A percentile compares a stretch with the other conserved stretches of the same genome.
Evolutionary conservation across 148 eudicot species (phyloP).

Genomic region (Fallopia convolvulus): DNA sequence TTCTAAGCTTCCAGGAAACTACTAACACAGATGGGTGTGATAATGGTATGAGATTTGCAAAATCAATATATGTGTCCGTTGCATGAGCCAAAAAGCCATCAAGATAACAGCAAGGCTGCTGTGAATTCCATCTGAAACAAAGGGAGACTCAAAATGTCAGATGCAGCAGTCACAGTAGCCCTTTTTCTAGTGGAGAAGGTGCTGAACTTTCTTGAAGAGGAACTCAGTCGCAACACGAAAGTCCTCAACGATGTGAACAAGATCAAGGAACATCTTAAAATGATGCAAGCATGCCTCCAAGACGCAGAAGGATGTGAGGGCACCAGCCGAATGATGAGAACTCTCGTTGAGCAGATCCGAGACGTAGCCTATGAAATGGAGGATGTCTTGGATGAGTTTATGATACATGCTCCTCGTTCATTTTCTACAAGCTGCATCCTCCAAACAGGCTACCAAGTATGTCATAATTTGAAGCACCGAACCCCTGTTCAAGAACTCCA

Average conservation of each 20-base stretch:
- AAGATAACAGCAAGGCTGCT: too few species aligned
- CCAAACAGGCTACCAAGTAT: neutral
- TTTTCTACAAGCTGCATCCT: neutral
- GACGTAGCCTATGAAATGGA: slow-evolving; percentile 18
- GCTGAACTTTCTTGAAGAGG: neutral
- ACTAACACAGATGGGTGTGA: too few species aligned
- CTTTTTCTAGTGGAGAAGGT: neutral
- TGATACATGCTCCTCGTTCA: neutral
- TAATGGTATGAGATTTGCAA: too few species aligned
- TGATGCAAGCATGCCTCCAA: neutral
- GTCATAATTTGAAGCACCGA: neutral
- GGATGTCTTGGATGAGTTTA: slow-evolving; percentile 20
- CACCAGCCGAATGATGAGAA: neutral
- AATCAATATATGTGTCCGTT: too few species aligned
- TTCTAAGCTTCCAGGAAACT: too few species aligned
- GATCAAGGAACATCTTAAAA: neutral
- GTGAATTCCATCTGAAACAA: too few species aligned
- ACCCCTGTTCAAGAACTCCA: neutral
- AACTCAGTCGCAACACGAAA: neutral
- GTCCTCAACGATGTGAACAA: neutral
- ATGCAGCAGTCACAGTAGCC: neutral
- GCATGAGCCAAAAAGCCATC: too few species aligned
- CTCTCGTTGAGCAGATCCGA: slow-evolving; percentile 8
- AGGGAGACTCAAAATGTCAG: neutral
- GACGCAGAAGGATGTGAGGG: neutral